Evolutionary conservation across 2,329 filamentous ascomycete species (phyloP).

Genomic region (Neoscytalidium dimidiatum): DNA sequence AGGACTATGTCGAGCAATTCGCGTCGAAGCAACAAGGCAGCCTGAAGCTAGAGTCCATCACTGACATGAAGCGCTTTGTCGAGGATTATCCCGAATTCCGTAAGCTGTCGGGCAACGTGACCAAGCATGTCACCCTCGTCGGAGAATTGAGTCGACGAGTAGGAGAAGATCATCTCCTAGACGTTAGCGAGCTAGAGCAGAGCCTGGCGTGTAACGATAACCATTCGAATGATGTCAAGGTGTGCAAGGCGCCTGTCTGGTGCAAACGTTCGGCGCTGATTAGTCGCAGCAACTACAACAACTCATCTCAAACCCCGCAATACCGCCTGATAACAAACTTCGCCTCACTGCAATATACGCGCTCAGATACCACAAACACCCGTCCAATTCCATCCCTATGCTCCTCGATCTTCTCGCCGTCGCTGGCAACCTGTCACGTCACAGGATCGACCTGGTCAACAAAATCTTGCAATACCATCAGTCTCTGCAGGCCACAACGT

Average conservation of each 20-base stretch:
- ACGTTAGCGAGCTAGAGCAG: constrained; percentile 96
- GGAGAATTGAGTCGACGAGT: constrained; percentile 90
- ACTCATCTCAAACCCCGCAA: constrained; percentile 76
- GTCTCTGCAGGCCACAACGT: constrained; percentile 68
- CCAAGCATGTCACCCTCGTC: constrained; percentile 95
- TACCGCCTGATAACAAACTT: constrained; percentile 81
- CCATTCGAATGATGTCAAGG: constrained; percentile 87
- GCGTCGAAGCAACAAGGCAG: constrained; percentile 97
- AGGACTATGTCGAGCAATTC: constrained; percentile 98
- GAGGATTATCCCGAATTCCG: constrained; percentile 98
- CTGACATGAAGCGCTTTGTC: constrained; percentile 98
- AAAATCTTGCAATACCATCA: constrained; percentile 84
- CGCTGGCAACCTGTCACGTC: constrained; percentile 75
- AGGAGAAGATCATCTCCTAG: constrained; percentile 81
- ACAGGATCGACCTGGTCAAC: constrained; percentile 75
- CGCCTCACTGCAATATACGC: constrained; percentile 93
- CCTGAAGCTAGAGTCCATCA: constrained; percentile 93
- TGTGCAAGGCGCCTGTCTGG: constrained; percentile 35
- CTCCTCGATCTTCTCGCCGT: constrained; percentile 84
- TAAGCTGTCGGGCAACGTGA: constrained; percentile 95
- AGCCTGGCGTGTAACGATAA: constrained; percentile 97
- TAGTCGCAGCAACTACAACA: constrained; percentile 62
- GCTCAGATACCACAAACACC: constrained; percentile 84
- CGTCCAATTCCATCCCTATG: constrained; percentile 79
- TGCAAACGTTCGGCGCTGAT: background rate